Evolutionary conservation across 2,329 filamentous ascomycete genomes (phyloP).

Genomic region (Laburnicola sp.): DNA sequence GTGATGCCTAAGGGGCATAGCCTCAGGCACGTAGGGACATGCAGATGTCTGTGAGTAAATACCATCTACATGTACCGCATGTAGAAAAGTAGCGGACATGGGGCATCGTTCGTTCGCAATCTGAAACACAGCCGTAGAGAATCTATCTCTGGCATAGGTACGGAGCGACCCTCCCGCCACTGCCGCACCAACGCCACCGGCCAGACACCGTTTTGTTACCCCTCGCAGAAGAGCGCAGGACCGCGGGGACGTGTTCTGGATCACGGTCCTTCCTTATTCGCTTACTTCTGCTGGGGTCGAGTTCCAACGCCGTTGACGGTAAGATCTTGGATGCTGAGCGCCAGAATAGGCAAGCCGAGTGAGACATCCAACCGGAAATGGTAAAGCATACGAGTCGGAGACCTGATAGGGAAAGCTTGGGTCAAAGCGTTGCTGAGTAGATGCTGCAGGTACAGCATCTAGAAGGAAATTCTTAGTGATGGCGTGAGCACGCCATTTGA

Average conservation of each 20-base stretch:
- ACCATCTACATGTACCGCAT: background rate
- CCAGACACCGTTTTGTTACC: conserved; percentile 1
- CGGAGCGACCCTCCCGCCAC: background rate
- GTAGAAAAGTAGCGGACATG: background rate
- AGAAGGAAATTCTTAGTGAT: background rate
- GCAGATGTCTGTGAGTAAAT: too few species aligned
- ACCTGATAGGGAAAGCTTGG: background rate
- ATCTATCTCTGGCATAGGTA: background rate
- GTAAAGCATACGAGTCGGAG: background rate
- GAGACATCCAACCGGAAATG: conserved; percentile 1
- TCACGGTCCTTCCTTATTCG: background rate
- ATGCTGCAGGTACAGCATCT: conserved; percentile 2
- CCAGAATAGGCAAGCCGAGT: conserved; percentile 1
- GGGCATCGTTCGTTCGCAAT: conserved; percentile 2
- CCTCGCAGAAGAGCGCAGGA: background rate
- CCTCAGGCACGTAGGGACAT: too few species aligned
- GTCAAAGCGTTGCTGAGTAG: background rate
- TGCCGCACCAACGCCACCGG: background rate
- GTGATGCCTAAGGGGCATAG: too few species aligned
- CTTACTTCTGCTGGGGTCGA: background rate
- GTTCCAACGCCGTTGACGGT: background rate
- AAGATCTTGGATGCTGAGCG: background rate
- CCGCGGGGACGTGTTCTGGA: background rate
- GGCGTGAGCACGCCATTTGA: background rate
- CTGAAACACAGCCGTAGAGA: background rate